phyloP scores from a whole-genome alignment of 768 basidiomycete genomes.

The Cubamyces sp. region DNA sequence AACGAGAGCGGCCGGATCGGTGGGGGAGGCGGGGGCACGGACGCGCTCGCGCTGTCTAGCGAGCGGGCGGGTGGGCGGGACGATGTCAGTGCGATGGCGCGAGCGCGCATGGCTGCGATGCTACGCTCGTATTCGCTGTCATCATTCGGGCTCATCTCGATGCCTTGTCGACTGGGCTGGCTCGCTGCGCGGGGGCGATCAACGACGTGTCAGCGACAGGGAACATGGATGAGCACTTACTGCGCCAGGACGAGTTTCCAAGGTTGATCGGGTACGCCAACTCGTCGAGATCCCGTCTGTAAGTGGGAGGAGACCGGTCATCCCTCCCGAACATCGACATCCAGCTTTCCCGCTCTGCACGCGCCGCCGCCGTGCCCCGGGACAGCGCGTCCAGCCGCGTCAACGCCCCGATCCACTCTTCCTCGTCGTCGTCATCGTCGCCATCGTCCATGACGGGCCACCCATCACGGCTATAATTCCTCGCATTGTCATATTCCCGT shows the following conservation, averaged over 20 bases:
- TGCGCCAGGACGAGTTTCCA: slow-evolving; percentile 32
- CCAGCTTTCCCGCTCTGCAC: background rate
- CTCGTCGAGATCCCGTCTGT: background rate
- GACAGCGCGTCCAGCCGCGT: slow-evolving; percentile 10
- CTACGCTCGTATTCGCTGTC: slow-evolving; percentile 63
- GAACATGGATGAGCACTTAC: background rate
- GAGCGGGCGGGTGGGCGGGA: slow-evolving; percentile 9
- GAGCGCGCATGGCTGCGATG: slow-evolving; percentile 43
- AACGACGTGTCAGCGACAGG: background rate
- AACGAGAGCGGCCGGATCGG: slow-evolving; percentile 18
- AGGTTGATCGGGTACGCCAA: slow-evolving; percentile 2
- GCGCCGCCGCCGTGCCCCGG: background rate
- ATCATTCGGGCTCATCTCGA: slow-evolving; percentile 35
- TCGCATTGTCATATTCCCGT: background rate
- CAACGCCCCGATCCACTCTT: slow-evolving; percentile 10
- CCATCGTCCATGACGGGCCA: background rate
- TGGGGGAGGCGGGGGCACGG: slow-evolving; percentile 22
- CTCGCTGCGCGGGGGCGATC: background rate
- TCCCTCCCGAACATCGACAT: background rate
- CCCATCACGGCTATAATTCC: background rate
- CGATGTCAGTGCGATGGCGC: slow-evolving; percentile 25
- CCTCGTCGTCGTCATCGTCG: slow-evolving; percentile 4
- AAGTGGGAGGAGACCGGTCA: background rate
- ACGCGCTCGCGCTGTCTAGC: background rate
- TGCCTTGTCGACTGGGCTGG: background rate